Conservation (phyloP, 768 basidiomycete species). For the Lentinus tigrinus region DNA sequence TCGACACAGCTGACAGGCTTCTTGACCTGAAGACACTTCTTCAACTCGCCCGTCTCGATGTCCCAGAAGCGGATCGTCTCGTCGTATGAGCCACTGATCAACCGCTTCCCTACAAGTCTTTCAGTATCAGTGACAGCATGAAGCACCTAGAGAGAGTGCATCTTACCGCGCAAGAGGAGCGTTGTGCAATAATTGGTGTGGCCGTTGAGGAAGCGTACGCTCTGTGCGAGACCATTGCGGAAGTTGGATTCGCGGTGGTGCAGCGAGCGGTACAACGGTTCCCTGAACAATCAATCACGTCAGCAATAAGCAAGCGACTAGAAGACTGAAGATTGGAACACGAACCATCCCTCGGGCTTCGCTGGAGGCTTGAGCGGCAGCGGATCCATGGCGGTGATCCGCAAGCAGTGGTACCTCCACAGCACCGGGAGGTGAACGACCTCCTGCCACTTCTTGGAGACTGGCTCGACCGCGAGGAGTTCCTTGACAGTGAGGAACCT, state of each 20-base stretch:
- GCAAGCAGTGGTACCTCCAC: conserved; percentile 76
- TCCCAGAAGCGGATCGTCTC: conserved; percentile 95
- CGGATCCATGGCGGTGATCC: conserved; percentile 72
- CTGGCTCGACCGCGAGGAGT: conserved; percentile 58
- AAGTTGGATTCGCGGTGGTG: conserved; percentile 89
- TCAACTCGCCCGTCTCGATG: conserved; percentile 61
- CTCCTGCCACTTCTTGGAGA: conserved; percentile 44
- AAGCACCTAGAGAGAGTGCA: no score
- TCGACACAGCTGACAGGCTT: conserved; percentile 91
- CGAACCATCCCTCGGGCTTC: conserved; percentile 72
- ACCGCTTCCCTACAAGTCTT: conserved; percentile 56
- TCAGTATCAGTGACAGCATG: neutral
- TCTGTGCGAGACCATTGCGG: conserved; percentile 70
- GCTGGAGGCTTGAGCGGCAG: conserved; percentile 60
- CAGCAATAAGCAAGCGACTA: neutral
- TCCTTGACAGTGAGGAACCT: conserved; percentile 57
- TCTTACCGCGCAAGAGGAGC: conserved; percentile 57
- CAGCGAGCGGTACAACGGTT: conserved; percentile 73
- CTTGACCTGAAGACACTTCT: conserved; percentile 80
- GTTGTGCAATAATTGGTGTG: conserved; percentile 91
- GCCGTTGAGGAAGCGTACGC: conserved; percentile 72
- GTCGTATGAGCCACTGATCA: conserved; percentile 90
- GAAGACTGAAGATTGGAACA: conserved; percentile 1
- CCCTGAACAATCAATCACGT: conserved; percentile 33
- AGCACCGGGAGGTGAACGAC: conserved; percentile 62